These are phyloP conservation scores for Rhizopus sp. DNA, from an alignment of 371 early-diverging fungal species.

Conservation along the genomic window DNA sequence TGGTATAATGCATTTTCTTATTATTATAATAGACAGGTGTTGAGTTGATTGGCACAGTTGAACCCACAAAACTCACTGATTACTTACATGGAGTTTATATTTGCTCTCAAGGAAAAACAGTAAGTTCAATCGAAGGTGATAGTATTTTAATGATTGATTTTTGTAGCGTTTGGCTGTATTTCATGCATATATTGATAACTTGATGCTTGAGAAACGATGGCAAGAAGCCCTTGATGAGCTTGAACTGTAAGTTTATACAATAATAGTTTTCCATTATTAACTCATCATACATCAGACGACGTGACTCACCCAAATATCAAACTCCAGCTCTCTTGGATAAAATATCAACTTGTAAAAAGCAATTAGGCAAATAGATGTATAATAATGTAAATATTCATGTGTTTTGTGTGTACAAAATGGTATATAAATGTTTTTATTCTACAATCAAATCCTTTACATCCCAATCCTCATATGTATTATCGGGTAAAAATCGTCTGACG, in stretches of 20 bases:
- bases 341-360: no score
- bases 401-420: neutral
- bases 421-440: constrained; percentile 27
- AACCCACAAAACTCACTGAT: neutral
- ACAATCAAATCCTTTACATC: constrained; percentile 90
- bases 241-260: neutral
- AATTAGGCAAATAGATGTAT: no score
- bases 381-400: no score
- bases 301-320: no score
- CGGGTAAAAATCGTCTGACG: constrained; percentile 95
- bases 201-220: constrained; percentile 3
- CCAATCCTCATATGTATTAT: constrained; percentile 98
- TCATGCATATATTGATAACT: constrained; percentile 2
- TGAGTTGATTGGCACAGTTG: neutral
- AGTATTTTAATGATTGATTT: no score
- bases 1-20: no score
- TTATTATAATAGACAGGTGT: neutral
- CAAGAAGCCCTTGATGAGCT: neutral
- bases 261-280: no score
- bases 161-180: neutral
- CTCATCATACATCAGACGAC: no score
- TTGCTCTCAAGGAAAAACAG: neutral
- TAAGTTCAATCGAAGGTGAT: neutral
- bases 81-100: neutral
- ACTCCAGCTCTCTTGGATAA: no score